These are phyloP conservation scores for Fagopyrum homotropicum DNA, from an alignment of 148 eudicot species.

Conservation along the genomic window DNA sequence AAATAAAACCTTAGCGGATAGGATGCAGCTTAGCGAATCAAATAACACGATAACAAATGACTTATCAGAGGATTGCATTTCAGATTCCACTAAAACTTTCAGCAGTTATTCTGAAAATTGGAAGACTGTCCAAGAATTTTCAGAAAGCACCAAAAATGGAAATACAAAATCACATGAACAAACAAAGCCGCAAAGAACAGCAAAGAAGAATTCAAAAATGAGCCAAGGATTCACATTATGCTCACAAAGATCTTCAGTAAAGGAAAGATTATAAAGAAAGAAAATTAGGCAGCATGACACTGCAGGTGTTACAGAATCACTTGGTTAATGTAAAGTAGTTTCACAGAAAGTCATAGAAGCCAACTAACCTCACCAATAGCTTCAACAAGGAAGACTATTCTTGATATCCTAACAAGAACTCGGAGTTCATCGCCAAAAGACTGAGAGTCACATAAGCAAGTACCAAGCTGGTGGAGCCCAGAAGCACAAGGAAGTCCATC, in stretches of 20 bases:
- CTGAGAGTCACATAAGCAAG: not conserved
- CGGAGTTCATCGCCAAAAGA: slow-evolving; percentile 1
- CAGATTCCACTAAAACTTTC: not conserved
- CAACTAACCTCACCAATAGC: slow-evolving; percentile 3
- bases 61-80: too few relatives aligned
- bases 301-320: not conserved
- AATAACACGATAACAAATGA: too few relatives aligned
- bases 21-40: too few relatives aligned
- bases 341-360: too few relatives aligned
- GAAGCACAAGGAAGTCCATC: not conserved
- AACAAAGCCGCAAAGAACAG: not conserved
- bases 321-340: too few relatives aligned
- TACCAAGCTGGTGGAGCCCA: not conserved
- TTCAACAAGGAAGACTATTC: slow-evolving; percentile 4
- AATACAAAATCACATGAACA: not conserved
- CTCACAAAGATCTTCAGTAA: not conserved
- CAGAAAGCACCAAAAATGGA: not conserved
- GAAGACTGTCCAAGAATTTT: not conserved
- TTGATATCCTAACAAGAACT: not conserved
- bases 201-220: not conserved
- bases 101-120: too few relatives aligned
- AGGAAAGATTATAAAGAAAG: not conserved
- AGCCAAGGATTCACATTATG: not conserved
- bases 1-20: not conserved
- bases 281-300: not conserved